Evolutionary conservation across 2,329 filamentous ascomycete genomes (phyloP).

Genomic region (Trichoderma guizhouense): DNA sequence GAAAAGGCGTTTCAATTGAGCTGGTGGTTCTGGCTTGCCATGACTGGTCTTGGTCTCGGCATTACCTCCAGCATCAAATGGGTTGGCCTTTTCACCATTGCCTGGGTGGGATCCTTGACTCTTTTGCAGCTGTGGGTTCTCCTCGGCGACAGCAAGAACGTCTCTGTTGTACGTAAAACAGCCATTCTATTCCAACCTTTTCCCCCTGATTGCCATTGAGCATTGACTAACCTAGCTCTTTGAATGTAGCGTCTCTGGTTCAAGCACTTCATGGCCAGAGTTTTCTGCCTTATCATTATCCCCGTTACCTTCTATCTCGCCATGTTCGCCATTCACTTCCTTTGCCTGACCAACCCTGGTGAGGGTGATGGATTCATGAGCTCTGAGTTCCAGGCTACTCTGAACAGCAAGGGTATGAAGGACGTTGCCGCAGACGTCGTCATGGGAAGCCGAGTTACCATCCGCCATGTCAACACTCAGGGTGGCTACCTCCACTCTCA

Average conservation of each 20-base stretch:
- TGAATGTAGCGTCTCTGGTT: conserved; percentile 66
- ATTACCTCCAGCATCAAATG: conserved; percentile 96
- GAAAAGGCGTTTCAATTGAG: conserved; percentile 79
- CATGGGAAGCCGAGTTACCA: conserved; percentile 77
- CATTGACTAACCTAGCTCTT: background rate
- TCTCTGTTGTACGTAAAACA: conserved; percentile 62
- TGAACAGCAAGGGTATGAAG: conserved; percentile 96
- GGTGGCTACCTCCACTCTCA: conserved; percentile 97
- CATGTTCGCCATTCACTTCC: conserved; percentile 97
- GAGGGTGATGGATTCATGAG: conserved; percentile 99
- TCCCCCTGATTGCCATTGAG: background rate
- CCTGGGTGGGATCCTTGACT: conserved; percentile 92
- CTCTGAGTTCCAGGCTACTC: conserved; percentile 94
- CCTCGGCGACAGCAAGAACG: conserved; percentile 81
- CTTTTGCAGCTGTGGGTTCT: conserved; percentile 91
- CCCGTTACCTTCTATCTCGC: conserved; percentile 87
- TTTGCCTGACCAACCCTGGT: conserved; percentile 88
- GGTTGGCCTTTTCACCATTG: conserved; percentile 98
- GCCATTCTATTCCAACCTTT: background rate
- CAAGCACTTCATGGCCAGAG: conserved; percentile 89
- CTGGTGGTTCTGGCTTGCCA: conserved; percentile 97
- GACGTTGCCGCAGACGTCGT: conserved; percentile 90
- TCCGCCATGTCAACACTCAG: conserved; percentile 95
- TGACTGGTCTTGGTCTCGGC: conserved; percentile 82
- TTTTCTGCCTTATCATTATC: conserved; percentile 88